These are phyloP conservation scores for Globisporangium apiculatum DNA, from an alignment of 352 stramenopile genomes.

Conservation along the genomic window DNA sequence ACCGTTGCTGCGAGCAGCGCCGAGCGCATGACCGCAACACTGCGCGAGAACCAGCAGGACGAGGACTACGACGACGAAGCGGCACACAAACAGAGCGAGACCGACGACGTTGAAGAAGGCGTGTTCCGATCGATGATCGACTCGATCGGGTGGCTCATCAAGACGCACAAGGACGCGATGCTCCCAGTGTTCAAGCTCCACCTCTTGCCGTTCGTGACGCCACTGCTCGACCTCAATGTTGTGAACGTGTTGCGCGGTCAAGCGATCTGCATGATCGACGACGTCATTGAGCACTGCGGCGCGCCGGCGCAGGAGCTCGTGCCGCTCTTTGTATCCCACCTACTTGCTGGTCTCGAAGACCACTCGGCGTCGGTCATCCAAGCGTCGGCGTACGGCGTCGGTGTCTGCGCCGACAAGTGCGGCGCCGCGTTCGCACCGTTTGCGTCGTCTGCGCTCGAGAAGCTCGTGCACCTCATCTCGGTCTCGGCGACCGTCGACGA, in stretches of 20 bases:
- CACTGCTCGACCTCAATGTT: slow-evolving; percentile 52
- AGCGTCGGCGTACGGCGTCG: slow-evolving; percentile 76
- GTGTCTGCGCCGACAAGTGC: slow-evolving; percentile 77
- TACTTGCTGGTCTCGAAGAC: slow-evolving; percentile 71
- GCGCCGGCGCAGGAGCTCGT: slow-evolving; percentile 62
- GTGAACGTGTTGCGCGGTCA: slow-evolving; percentile 65
- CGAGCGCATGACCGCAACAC: slow-evolving; percentile 45
- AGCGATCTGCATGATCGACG: slow-evolving; percentile 85
- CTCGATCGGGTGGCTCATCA: slow-evolving; percentile 82
- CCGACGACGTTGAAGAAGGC: slow-evolving; percentile 65
- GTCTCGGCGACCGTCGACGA: slow-evolving; percentile 43
- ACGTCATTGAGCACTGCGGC: slow-evolving; percentile 84
- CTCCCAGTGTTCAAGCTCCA: slow-evolving; percentile 72
- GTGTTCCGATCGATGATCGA: slow-evolving; percentile 80
- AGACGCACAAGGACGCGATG: slow-evolving; percentile 71
- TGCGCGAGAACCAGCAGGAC: slow-evolving; percentile 64
- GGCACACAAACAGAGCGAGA: slow-evolving; percentile 61
- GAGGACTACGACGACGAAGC: slow-evolving; percentile 79
- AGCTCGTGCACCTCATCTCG: slow-evolving; percentile 61
- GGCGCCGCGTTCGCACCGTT: slow-evolving; percentile 66
- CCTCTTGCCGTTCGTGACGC: slow-evolving; percentile 55
- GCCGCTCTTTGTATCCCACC: slow-evolving; percentile 60
- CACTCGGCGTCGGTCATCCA: slow-evolving; percentile 58
- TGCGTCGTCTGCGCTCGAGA: slow-evolving; percentile 55
- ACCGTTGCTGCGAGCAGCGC: slow-evolving; percentile 55